Percentiles rank a stretch among this genome's conserved stretches.
Evolutionary conservation across 2,329 filamentous ascomycete species (phyloP).

Genomic region (Tolypocladium album): DNA sequence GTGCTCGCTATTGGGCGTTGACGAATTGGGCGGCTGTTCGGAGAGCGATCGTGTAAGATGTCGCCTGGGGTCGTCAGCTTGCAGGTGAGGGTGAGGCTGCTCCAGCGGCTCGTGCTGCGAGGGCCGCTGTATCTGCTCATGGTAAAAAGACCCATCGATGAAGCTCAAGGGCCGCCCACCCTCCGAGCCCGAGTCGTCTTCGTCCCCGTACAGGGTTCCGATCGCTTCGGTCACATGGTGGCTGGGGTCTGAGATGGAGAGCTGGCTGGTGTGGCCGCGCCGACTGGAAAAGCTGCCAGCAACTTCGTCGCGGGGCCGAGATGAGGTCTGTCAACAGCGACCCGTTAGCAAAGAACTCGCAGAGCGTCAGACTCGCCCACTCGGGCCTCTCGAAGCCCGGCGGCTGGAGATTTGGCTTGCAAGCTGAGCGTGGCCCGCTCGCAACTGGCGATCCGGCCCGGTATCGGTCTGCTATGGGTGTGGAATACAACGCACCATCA

Average conservation of each 20-base stretch:
- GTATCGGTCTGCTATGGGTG: neutral
- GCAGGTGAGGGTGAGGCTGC: slow-evolving; percentile 16
- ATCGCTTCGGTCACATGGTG: slow-evolving; percentile 94
- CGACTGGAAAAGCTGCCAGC: slow-evolving; percentile 46
- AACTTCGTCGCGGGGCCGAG: slow-evolving; percentile 43
- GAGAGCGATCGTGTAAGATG: slow-evolving; percentile 34
- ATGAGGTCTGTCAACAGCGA: slow-evolving; percentile 38
- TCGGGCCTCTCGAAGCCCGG: neutral
- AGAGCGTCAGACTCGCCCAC: neutral
- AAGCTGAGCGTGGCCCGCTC: neutral
- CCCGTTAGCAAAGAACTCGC: neutral
- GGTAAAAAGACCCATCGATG: slow-evolving; percentile 44
- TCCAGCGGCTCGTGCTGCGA: slow-evolving; percentile 6
- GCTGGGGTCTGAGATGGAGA: slow-evolving; percentile 73
- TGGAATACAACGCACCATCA: slow-evolving; percentile 34
- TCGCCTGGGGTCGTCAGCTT: slow-evolving; percentile 25
- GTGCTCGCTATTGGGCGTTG: slow-evolving; percentile 19
- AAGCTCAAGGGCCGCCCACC: slow-evolving; percentile 62
- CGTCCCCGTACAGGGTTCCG: slow-evolving; percentile 78
- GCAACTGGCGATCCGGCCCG: neutral
- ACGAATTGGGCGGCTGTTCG: slow-evolving; percentile 24
- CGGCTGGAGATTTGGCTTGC: neutral
- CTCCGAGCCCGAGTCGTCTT: slow-evolving; percentile 50
- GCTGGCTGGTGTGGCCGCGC: slow-evolving; percentile 46
- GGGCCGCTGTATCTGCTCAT: slow-evolving; percentile 34